Evolutionary conservation across 2,329 filamentous ascomycete genomes (phyloP).

Genomic region (Fusarium pseudocircinatum): DNA sequence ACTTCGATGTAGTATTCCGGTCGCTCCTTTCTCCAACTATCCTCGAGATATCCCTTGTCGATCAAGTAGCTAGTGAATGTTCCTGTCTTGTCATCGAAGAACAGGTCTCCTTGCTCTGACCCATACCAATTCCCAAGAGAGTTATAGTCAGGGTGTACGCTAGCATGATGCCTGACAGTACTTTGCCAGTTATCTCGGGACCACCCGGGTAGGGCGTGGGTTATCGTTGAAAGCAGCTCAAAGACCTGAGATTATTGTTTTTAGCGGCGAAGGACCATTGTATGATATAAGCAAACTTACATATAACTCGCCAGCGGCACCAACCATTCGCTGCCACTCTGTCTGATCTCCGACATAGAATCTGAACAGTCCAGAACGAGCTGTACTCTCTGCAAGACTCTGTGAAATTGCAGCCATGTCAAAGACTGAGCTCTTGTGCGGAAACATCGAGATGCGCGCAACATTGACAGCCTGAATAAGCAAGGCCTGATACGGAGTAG

Average conservation of each 20-base stretch:
- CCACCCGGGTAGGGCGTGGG: not conserved
- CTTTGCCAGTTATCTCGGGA: not conserved
- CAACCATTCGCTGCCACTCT: not conserved
- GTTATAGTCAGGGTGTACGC: not conserved
- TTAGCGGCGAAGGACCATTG: rapidly evolving
- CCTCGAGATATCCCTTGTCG: not conserved
- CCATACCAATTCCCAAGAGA: not conserved
- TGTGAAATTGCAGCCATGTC: not conserved
- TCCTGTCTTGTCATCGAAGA: not conserved
- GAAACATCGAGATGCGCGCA: not conserved
- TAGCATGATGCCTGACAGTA: not conserved
- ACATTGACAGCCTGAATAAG: not conserved
- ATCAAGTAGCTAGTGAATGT: not conserved
- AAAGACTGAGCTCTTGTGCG: not conserved
- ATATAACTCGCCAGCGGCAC: not conserved
- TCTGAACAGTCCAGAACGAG: not conserved
- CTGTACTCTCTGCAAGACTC: not conserved
- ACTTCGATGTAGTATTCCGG: not conserved
- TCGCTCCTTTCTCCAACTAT: not conserved
- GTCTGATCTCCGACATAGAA: not conserved
- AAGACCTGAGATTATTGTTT: not conserved
- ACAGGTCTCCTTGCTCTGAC: not conserved
- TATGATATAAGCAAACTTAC: rapidly evolving
- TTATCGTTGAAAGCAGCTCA: not conserved
- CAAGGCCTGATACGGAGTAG: not conserved